Base-by-base conservation (phyloP, 441 rosid species). In the California macrophylla region DNA sequence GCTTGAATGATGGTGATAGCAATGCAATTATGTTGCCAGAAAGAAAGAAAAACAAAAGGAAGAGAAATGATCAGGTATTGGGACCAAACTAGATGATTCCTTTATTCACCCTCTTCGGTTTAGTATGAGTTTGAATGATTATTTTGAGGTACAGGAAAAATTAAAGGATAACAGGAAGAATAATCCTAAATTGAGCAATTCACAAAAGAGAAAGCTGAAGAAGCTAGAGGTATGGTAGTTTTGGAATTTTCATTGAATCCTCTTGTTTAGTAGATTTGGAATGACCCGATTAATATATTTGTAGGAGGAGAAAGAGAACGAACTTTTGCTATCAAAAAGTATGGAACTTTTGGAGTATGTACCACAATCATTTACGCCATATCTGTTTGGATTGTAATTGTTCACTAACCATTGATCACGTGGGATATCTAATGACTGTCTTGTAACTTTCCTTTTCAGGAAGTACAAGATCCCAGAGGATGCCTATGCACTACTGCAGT, bases 121-220 rank as follows among this genome's bases (percentile, higher is more conserved):
- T 68, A 30, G n/a, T 6, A 16, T 63, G 25, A 71, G 67, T 45
- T 68, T 21, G 54, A 62, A 16, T 32, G 24, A 47, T 68, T 23
- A 25, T 20, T 26, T n/a, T 56, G 29, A 3, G 63, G 13, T 23
- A 9, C 28, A 23, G n/a, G 63, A 21, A 23, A 23, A 56, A 56
- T 12, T 10, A 72, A 50, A 32, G 52, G 28, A 36, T 28, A 70
- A 78, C 50, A 36, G 68, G 50, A 77, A 71, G 69, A 65, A 73
- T 58, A 23, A 36, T 24, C 78, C 75, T 0, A 70, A 61, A 9
- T 26, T 75, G 45, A 84, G 88, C 82, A 87, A 89, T 71, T 85
- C 87, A 15, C 91, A 81, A 81, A 76, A 83, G 76, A 86, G 85
- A 58, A 90, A 86, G 77, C 70, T 89, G 78, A 87, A 85, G 87